Percentiles rank a stretch among this genome's conserved stretches.
These are phyloP conservation scores for Cadophora sp. DNA, from an alignment of 2,329 filamentous ascomycete species.

Conservation along the genomic window DNA sequence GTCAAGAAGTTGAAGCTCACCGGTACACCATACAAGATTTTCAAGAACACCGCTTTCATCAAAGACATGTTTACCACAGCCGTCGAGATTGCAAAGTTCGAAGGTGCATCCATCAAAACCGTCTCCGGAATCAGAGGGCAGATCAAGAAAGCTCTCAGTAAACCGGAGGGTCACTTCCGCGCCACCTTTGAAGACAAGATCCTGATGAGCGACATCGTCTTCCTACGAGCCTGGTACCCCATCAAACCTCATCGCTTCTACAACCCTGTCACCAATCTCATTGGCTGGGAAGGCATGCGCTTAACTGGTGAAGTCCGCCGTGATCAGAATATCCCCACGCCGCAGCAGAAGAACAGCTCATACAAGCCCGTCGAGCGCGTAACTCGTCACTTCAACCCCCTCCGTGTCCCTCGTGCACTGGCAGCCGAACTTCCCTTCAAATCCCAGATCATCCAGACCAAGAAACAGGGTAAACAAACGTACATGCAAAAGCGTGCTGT, in stretches of 20 bases:
- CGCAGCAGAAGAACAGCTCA: conserved; percentile 81
- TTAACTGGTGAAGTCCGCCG: conserved; percentile 90
- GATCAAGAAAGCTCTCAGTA: conserved; percentile 93
- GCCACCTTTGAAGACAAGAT: conserved; percentile 99
- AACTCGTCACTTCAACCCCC: conserved; percentile 77
- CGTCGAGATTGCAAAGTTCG: conserved; percentile 97
- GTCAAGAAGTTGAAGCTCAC: conserved; percentile 99
- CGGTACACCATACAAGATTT: conserved; percentile 93
- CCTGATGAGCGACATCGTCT: conserved; percentile 94
- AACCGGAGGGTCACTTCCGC: conserved; percentile 94
- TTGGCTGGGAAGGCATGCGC: conserved; percentile 92
- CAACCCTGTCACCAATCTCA: conserved; percentile 92
- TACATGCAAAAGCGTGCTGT: conserved; percentile 97
- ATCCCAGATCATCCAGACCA: conserved; percentile 84
- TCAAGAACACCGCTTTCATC: conserved; percentile 99
- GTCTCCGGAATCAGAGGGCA: conserved; percentile 95
- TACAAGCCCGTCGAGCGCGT: conserved; percentile 76
- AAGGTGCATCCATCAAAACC: conserved; percentile 93
- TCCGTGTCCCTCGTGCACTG: conserved; percentile 76
- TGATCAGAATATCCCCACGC: conserved; percentile 76
- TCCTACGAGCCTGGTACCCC: conserved; percentile 95
- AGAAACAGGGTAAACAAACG: conserved; percentile 79
- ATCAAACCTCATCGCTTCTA: conserved; percentile 96
- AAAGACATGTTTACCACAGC: conserved; percentile 97
- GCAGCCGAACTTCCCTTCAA: conserved; percentile 90